Conservation (phyloP, 2,329 filamentous ascomycete genomes). For the Tolypocladium ophioglossoides region DNA sequence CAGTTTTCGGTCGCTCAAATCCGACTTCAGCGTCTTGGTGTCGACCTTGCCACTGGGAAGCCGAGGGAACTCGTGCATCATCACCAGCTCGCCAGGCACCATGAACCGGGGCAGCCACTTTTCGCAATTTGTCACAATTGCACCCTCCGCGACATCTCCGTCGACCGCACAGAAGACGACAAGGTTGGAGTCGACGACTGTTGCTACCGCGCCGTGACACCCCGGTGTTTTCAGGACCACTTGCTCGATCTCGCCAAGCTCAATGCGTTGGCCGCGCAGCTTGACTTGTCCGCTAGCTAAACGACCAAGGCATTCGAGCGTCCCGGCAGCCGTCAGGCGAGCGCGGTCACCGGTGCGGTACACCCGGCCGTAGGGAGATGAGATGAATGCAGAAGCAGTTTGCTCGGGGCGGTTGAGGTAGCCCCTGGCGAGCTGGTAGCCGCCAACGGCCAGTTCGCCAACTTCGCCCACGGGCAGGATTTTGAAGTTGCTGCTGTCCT, state of each 20-base stretch:
- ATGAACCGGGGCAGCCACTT: conserved; percentile 75
- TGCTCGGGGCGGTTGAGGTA: conserved; percentile 77
- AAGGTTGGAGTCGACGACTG: conserved; percentile 57
- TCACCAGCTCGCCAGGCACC: conserved; percentile 64
- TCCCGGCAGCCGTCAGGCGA: conserved; percentile 53
- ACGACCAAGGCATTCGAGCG: conserved; percentile 74
- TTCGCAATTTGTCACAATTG: conserved; percentile 50
- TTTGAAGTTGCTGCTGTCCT: conserved; percentile 23
- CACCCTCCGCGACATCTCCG: conserved; percentile 16
- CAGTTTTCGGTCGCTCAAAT: conserved; percentile 25
- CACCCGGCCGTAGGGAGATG: conserved; percentile 55
- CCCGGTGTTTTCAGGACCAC: conserved; percentile 49
- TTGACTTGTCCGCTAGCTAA: conserved; percentile 77
- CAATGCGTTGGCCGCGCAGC: conserved; percentile 71
- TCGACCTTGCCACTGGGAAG: conserved; percentile 80
- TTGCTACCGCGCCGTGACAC: conserved; percentile 55
- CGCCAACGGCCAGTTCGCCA: conserved; percentile 75
- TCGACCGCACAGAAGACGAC: conserved; percentile 62
- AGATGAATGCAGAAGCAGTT: conserved; percentile 60
- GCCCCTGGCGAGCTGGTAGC: conserved; percentile 64
- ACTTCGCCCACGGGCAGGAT: conserved; percentile 55
- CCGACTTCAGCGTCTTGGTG: conserved; percentile 47
- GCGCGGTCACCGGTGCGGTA: conserved; percentile 86
- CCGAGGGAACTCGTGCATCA: conserved; percentile 56
- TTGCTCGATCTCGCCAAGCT: conserved; percentile 70